Percentiles rank a stretch among this genome's conserved stretches.
These are phyloP conservation scores for Candida germanica DNA, from an alignment of 805 yeast genomes.

Conservation along the genomic window DNA sequence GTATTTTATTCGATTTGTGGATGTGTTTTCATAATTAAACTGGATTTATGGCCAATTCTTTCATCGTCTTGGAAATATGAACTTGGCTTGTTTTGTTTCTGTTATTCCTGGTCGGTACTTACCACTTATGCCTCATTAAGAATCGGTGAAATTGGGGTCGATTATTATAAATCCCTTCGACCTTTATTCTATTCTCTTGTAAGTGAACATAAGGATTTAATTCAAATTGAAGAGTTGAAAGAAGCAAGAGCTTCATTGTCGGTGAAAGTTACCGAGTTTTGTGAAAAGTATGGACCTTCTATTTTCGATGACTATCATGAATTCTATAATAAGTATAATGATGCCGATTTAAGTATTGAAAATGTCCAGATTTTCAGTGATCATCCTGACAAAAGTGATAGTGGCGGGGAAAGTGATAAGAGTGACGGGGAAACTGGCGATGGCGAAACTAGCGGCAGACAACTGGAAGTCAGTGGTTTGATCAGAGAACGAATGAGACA, in stretches of 20 bases:
- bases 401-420: not conserved
- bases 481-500: conserved; percentile 1
- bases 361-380: conserved; percentile 8
- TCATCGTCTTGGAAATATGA: conserved; percentile 10
- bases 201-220: conserved; percentile 23
- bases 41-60: conserved; percentile 9
- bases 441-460: not conserved
- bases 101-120: conserved; percentile 35
- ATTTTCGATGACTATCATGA: conserved; percentile 36
- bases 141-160: conserved; percentile 42
- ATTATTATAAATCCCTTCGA: conserved; percentile 37
- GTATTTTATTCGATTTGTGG: conserved; percentile 37
- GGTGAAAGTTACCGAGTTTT: conserved; percentile 29
- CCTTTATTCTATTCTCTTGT: conserved; percentile 35
- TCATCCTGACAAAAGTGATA: not conserved
- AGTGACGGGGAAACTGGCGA: not conserved
- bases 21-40: conserved; percentile 20
- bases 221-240: conserved; percentile 33
- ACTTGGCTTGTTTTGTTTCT: conserved; percentile 22
- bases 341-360: conserved; percentile 3
- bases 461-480: not conserved
- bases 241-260: conserved; percentile 25
- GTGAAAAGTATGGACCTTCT: conserved; percentile 36
- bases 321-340: conserved; percentile 28
- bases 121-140: conserved; percentile 42